A percentile compares a stretch with the other conserved stretches of the same genome.
phyloP scores from a whole-genome alignment of 164 flowering plant genomes.

The Kingdonia uniflora region DNA sequence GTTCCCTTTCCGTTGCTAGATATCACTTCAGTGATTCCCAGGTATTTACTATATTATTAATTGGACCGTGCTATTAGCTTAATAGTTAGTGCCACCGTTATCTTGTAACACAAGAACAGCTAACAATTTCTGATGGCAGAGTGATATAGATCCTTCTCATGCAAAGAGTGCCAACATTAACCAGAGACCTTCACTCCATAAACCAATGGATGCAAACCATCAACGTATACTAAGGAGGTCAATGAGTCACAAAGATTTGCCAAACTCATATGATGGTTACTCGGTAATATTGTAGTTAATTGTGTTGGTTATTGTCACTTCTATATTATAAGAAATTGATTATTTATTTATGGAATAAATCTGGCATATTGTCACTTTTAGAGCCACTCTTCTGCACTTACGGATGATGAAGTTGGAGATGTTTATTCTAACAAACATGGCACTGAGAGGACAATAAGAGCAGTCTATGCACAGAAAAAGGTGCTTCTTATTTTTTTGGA shows the following conservation, averaged over 20 bases:
- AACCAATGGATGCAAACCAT: constrained; percentile 26
- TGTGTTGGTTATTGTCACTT: neutral
- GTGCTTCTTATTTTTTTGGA: constrained; percentile 15
- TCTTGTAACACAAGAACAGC: too few species aligned
- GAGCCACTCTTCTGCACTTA: constrained; percentile 84
- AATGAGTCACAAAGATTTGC: constrained; percentile 60
- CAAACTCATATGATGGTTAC: constrained; percentile 48
- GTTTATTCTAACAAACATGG: constrained; percentile 28
- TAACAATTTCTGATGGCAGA: constrained; percentile 49
- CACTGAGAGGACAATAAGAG: constrained; percentile 47
- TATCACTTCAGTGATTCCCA: constrained; percentile 70
- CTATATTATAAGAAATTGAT: too few species aligned
- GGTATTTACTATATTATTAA: too few species aligned
- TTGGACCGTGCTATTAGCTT: too few species aligned
- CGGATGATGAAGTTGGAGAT: constrained; percentile 81
- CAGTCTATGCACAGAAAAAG: constrained; percentile 65
- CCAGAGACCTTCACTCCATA: constrained; percentile 20
- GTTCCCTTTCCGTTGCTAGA: constrained; percentile 62
- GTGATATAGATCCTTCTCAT: constrained; percentile 40
- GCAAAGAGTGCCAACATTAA: constrained; percentile 12
- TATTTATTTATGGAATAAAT: too few species aligned
- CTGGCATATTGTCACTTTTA: constrained; percentile 26
- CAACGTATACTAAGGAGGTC: constrained; percentile 51
- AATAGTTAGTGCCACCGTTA: too few species aligned
- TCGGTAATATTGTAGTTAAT: constrained; percentile 40